Base-by-base conservation (phyloP, 768 basidiomycete species). In the Piloderma croceum region DNA sequence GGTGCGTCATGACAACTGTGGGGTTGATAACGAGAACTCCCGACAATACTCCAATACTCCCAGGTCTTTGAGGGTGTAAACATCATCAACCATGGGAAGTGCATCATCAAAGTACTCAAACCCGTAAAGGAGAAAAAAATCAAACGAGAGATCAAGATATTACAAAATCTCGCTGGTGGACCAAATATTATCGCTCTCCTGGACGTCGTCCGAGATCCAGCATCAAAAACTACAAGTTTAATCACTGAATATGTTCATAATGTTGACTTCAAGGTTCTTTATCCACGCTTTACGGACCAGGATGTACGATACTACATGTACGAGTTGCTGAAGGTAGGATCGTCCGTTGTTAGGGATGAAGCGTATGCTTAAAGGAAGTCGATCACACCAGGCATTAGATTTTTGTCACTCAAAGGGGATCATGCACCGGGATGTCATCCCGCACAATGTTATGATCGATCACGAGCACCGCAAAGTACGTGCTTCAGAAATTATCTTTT, bases 101-200 rank as follows among this genome's bases (percentile, higher is more conserved):
- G 91, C 62, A 94, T 94, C 64, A 92, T 98, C 70, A 98, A 98
- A 63, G 94, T 98, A 23, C 74, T 98, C 51, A 98, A 98, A 63
- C 94, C 94, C 0, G 93, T 98, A 27, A 98, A 98, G 77, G 97
- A 98, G 80, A 98, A 98, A 79, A 98, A 98, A 70, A 97, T 97
- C 67, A 97, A 97, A 69, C 77, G 94, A 48, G 94, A 98, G 68
- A 96, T 98, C 62, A 97, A 97, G 73, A 94, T 98, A 55, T 68
- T 98, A 19, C 91, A 93, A 65, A 96, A 97, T 60, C 74, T 98
- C 22, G 90, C 92, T 0, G 93, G 94, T 19, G 94, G 94, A 5
- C 92, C 92, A 3, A 98, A 98, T 62, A 75, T 98, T 48, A 89
- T 97, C 36, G 84, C 84, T 6, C 73, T 98, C 37, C 71, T 97